Base-by-base conservation (phyloP, 1,284 basidiomycete species). In the Trichosporon sp. region DNA sequence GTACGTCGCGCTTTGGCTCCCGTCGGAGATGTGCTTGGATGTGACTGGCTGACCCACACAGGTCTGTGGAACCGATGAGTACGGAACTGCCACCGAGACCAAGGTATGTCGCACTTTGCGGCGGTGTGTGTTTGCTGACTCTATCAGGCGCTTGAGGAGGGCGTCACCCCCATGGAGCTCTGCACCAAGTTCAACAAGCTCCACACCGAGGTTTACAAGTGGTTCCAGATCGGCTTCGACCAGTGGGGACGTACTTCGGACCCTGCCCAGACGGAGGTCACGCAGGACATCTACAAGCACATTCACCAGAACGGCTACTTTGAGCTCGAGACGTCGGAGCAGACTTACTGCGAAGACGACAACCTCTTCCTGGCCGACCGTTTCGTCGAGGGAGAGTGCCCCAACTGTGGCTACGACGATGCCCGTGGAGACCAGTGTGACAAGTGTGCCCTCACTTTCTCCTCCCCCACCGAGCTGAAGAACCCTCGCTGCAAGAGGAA, bases 401-500 rank as follows among this genome's bases (percentile, higher is more conserved):
- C 95, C 1, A 87, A 95, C 82, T 98, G 95, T 80, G 87, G 87
- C 67, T 93, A 90, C 73, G 90, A 93, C 72, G 96, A 98, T 75
- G 97, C 96, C 44, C 91, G 97, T 62, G 97, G 97, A 11, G 97
- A 99, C 83, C 97, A 99, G 86, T 99, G 97, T 83, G 97, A 99
- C 83, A 87, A 90, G 70, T 99, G 97, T 80, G 89, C 91, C 53
- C 89, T 94, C 73, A 97, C 96, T 8, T 88, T 97, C 66, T 85
- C 87, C 38, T 96, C 97, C 71, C 92, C 95, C 1, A 88, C 96
- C 70, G 95, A 98, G 77, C 89, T 99, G 71, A 88, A 97, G 83
- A 90, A 95, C 77, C 97, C 97, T n/a, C 89, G 94, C 42, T 99
- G 97, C 83, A 90, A 97, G 74, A 87, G 98, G 76, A 87, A 92